A percentile compares a stretch with the other conserved stretches of the same genome.
These are phyloP conservation scores for Russula dissimulans DNA, from an alignment of 768 basidiomycete genomes.

Conservation along the genomic window DNA sequence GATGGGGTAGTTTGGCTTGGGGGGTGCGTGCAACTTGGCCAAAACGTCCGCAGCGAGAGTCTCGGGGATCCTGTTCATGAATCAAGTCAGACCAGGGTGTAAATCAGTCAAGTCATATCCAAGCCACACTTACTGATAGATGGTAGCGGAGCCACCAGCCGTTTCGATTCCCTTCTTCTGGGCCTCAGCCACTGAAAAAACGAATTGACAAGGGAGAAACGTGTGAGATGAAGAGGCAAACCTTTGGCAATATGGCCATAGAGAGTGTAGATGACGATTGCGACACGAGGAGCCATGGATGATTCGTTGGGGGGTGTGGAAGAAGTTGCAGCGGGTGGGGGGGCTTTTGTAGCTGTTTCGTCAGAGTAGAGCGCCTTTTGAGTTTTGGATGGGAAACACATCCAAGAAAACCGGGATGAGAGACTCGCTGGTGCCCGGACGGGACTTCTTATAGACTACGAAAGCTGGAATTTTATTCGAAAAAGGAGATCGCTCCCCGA, in stretches of 20 bases:
- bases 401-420: constrained; percentile 12
- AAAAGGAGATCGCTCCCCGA: constrained; percentile 4
- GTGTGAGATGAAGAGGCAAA: constrained; percentile 28
- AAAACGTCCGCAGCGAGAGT: constrained; percentile 67
- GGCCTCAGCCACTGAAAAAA: constrained; percentile 48
- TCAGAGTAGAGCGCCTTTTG: constrained; percentile 31
- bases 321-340: constrained; percentile 1
- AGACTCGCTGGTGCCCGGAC: not conserved
- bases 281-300: constrained; percentile 40
- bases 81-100: not conserved
- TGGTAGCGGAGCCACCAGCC: constrained; percentile 37
- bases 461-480: not conserved
- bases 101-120: not conserved
- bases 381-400: constrained; percentile 34
- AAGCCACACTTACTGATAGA: constrained; percentile 36
- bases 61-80: constrained; percentile 54
- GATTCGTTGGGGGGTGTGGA: not conserved
- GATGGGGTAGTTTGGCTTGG: constrained; percentile 65
- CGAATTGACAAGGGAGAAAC: constrained; percentile 6
- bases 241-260: constrained; percentile 65
- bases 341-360: constrained; percentile 20
- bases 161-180: constrained; percentile 34
- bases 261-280: constrained; percentile 66
- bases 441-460: constrained; percentile 6
- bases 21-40: constrained; percentile 55